Evolutionary conservation across 495 filamentous ascomycete species (phyloP).

Genomic region (Hypomontagnella submonticulosa): DNA sequence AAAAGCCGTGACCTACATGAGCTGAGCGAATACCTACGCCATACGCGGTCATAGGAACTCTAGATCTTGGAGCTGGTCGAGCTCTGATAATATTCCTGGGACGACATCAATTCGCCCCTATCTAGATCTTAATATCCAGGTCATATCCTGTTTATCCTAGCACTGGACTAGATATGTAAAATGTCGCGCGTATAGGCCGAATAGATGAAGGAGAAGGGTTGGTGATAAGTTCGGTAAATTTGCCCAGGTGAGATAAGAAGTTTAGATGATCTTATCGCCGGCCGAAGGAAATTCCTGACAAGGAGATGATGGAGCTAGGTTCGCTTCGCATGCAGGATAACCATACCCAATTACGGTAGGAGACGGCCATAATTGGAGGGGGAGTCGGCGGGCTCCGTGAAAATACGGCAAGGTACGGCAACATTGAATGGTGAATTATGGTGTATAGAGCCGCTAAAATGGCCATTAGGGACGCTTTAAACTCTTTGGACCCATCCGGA

Average conservation of each 20-base stretch:
- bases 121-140: slow-evolving; percentile 1
- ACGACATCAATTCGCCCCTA: slow-evolving; percentile 4
- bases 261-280: slow-evolving; percentile 7
- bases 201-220: background rate
- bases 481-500: slow-evolving; percentile 29
- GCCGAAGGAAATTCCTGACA: slow-evolving; percentile 8
- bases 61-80: background rate
- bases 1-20: background rate
- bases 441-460: slow-evolving; percentile 38
- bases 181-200: background rate
- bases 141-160: background rate
- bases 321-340: background rate
- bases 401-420: slow-evolving; percentile 6
- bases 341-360: slow-evolving; percentile 27
- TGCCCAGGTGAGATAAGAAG: background rate
- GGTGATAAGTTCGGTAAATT: background rate
- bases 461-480: slow-evolving; percentile 21
- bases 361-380: slow-evolving; percentile 23
- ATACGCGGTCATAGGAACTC: slow-evolving; percentile 4
- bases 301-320: background rate
- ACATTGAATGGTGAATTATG: background rate
- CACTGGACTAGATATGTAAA: background rate
- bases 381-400: slow-evolving; percentile 42
- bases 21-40: background rate
- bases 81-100: background rate